Conservation (phyloP, 2,329 filamentous ascomycete genomes). For the Alternaria brassicae region DNA sequence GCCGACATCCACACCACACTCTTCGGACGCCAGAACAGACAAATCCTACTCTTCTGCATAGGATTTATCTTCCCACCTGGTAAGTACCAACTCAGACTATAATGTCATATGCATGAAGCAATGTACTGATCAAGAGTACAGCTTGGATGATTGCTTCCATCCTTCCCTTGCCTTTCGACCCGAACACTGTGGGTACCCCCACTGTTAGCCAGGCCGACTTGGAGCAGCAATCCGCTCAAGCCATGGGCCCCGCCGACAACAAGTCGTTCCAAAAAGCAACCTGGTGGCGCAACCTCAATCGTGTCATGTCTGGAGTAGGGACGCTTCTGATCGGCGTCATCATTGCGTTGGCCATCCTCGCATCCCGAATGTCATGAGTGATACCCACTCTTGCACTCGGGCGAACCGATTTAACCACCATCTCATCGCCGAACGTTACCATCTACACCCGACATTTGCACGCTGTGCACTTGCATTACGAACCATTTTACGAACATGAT, state of each 20-base stretch:
- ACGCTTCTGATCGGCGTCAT: conserved; percentile 62
- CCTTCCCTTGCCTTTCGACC: conserved; percentile 71
- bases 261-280: conserved; percentile 65
- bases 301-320: conserved; percentile 66
- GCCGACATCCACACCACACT: conserved; percentile 67
- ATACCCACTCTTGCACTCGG: conserved; percentile 10
- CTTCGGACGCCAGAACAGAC: conserved; percentile 73
- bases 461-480: conserved; percentile 26
- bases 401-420: conserved; percentile 10
- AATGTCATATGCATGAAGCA: conserved; percentile 13
- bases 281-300: conserved; percentile 70
- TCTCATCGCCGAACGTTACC: neutral
- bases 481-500: conserved; percentile 32
- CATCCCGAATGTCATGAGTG: conserved; percentile 42
- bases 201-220: conserved; percentile 47
- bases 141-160: conserved; percentile 83
- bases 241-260: conserved; percentile 55
- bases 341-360: conserved; percentile 48
- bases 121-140: conserved; percentile 43
- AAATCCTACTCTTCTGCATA: conserved; percentile 75
- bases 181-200: conserved; percentile 50
- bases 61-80: conserved; percentile 78
- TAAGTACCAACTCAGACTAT: conserved; percentile 28
- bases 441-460: conserved; percentile 12
- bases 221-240: conserved; percentile 55